Percentiles rank a stretch among this genome's conserved stretches.
Evolutionary conservation across 371 early-diverging fungal genomes (phyloP).

Genomic region (Mucor indicus): DNA sequence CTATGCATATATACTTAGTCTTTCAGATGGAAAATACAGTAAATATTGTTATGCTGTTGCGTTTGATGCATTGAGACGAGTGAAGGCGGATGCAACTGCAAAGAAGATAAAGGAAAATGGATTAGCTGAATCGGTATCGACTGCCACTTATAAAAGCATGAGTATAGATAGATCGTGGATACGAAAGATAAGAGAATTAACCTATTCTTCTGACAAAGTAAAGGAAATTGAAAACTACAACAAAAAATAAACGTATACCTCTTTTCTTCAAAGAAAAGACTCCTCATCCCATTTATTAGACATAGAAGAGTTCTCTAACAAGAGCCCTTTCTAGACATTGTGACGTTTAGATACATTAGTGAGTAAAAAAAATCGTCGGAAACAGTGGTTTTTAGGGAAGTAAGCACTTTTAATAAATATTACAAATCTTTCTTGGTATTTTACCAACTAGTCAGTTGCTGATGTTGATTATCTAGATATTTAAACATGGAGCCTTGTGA

Average conservation of each 20-base stretch:
- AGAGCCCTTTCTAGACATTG: no score
- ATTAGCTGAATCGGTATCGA: constrained; percentile 6
- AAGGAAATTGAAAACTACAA: no score
- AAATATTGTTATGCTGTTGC: constrained; percentile 30
- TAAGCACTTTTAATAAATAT: no score
- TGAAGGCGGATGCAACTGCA: constrained; percentile 23
- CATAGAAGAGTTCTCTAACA: no score
- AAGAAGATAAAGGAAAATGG: constrained; percentile 2
- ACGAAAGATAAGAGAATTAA: constrained; percentile 7
- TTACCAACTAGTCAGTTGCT: constrained; percentile 9
- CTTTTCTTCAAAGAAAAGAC: no score
- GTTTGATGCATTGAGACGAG: constrained; percentile 20
- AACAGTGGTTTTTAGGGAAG: no score
- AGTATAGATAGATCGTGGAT: constrained; percentile 12
- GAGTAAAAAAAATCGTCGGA: no score
- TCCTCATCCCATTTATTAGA: no score
- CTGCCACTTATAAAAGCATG: constrained; percentile 6
- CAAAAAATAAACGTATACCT: no score
- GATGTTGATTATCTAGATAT: constrained; percentile 12
- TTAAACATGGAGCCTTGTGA: constrained; percentile 21
- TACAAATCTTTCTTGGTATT: no score
- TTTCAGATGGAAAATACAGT: constrained; percentile 6
- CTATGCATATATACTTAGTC: constrained; percentile 14
- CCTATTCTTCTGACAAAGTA: not conserved
- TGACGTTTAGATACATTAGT: no score